Evolutionary conservation across 2,329 filamentous ascomycete genomes (phyloP).

Genomic region (Xylaria arbuscula): DNA sequence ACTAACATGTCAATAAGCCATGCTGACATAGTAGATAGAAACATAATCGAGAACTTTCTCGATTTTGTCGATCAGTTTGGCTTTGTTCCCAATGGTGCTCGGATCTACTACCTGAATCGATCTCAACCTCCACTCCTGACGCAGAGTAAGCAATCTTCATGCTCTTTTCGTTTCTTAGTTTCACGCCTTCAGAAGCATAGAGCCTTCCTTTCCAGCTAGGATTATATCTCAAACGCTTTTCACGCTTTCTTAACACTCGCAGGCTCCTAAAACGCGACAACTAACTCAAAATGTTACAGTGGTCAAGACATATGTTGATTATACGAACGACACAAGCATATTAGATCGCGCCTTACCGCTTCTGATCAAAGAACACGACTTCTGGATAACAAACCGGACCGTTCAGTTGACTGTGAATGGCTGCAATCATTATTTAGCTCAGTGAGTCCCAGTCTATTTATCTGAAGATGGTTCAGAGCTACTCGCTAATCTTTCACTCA

Average conservation of each 20-base stretch:
- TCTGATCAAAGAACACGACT: constrained; percentile 71
- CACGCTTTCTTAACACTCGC: neutral
- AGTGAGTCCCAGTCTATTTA: constrained; percentile 52
- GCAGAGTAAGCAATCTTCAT: constrained; percentile 54
- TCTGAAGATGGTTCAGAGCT: neutral
- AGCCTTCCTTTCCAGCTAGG: neutral
- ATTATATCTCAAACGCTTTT: neutral
- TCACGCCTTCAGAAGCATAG: neutral
- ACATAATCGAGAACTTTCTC: constrained; percentile 77
- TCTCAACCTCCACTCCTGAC: constrained; percentile 74
- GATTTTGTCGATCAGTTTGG: constrained; percentile 73
- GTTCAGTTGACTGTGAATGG: constrained; percentile 60
- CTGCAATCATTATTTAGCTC: constrained; percentile 66
- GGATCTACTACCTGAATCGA: constrained; percentile 74
- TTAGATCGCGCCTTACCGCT: constrained; percentile 70
- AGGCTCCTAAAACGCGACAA: neutral
- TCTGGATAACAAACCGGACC: constrained; percentile 71
- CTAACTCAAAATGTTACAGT: constrained; percentile 47
- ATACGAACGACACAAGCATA: constrained; percentile 71
- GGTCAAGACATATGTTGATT: constrained; percentile 71
- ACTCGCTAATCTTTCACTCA: neutral
- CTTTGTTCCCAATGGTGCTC: constrained; percentile 75
- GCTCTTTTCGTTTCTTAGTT: neutral
- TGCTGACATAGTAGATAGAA: constrained; percentile 48
- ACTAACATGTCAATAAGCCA: neutral